phyloP scores from a whole-genome alignment of 2,329 filamentous ascomycete genomes.

The Ophiostoma piceae region DNA sequence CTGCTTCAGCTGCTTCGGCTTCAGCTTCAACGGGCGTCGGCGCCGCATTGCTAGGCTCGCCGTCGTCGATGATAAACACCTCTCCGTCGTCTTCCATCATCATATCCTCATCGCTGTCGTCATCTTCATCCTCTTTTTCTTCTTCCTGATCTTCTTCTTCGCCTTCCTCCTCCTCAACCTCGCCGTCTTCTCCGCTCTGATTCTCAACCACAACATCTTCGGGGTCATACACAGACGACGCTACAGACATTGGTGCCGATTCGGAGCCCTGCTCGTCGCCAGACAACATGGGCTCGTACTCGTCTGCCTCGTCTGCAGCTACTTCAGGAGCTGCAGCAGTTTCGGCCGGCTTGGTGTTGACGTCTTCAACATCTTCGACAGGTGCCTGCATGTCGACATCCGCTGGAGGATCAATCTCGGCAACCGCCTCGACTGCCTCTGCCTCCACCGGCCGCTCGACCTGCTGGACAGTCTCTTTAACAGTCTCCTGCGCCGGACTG shows the following conservation, averaged over 20 bases:
- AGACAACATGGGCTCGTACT: background rate
- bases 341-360: background rate
- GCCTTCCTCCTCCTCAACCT: background rate
- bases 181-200: background rate
- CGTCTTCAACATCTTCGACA: background rate
- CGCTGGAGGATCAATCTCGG: background rate
- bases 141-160: slow-evolving; percentile 3
- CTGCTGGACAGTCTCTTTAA: background rate
- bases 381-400: background rate
- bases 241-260: slow-evolving; percentile 5
- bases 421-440: background rate
- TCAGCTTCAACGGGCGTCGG: background rate
- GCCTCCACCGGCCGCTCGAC: background rate
- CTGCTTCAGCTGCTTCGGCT: slow-evolving; percentile 7
- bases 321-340: background rate
- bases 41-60: background rate
- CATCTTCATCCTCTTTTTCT: slow-evolving; percentile 12
- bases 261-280: background rate
- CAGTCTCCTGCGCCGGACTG: background rate
- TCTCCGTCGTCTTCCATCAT: slow-evolving; percentile 25
- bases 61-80: slow-evolving; percentile 16
- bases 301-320: background rate
- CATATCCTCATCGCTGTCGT: slow-evolving; percentile 9
- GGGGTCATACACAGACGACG: slow-evolving; percentile 9
- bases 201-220: background rate